Conservation (phyloP, 2,329 filamentous ascomycete species). For the Pyricularia grisea region DNA sequence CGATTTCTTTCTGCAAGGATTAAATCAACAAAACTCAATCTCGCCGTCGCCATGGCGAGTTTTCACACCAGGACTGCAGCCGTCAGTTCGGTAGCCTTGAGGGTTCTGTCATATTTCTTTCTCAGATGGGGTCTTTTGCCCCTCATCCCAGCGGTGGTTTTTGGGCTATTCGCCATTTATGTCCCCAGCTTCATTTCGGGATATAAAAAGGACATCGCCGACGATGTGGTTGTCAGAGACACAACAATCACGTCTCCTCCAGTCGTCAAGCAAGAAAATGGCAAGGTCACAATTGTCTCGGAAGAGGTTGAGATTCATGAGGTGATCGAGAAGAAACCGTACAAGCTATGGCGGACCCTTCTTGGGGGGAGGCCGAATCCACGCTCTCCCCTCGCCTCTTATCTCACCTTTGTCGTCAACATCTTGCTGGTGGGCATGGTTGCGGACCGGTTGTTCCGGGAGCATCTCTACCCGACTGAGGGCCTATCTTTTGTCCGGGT, state of each 20-base stretch:
- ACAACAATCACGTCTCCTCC: slow-evolving; percentile 17
- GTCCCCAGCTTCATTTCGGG: slow-evolving; percentile 52
- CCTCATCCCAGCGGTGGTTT: slow-evolving; percentile 28
- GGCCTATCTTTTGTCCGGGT: slow-evolving; percentile 79
- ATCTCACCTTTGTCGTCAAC: slow-evolving; percentile 59
- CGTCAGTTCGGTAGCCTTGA: slow-evolving; percentile 39
- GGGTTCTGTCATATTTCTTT: slow-evolving; percentile 45
- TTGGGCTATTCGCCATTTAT: slow-evolving; percentile 57
- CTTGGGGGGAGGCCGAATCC: slow-evolving; percentile 69
- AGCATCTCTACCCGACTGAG: slow-evolving; percentile 56
- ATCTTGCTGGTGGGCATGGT: slow-evolving; percentile 56
- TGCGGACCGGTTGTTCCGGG: slow-evolving; percentile 69
- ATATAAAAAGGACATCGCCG: slow-evolving; percentile 41
- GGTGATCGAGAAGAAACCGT: slow-evolving; percentile 47
- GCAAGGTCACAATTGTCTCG: slow-evolving; percentile 19
- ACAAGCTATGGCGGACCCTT: slow-evolving; percentile 54
- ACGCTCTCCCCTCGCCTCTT: slow-evolving; percentile 55
- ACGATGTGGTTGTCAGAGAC: slow-evolving; percentile 46
- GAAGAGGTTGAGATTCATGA: slow-evolving; percentile 54
- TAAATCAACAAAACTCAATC: not conserved
- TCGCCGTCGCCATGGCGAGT: slow-evolving; percentile 16
- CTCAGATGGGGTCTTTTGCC: slow-evolving; percentile 44
- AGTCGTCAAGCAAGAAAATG: not conserved
- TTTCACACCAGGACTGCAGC: slow-evolving; percentile 22
- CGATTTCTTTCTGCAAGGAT: not conserved